Conservation (phyloP, 352 stramenopile genomes). For the Halophytophthora polymorphica region DNA sequence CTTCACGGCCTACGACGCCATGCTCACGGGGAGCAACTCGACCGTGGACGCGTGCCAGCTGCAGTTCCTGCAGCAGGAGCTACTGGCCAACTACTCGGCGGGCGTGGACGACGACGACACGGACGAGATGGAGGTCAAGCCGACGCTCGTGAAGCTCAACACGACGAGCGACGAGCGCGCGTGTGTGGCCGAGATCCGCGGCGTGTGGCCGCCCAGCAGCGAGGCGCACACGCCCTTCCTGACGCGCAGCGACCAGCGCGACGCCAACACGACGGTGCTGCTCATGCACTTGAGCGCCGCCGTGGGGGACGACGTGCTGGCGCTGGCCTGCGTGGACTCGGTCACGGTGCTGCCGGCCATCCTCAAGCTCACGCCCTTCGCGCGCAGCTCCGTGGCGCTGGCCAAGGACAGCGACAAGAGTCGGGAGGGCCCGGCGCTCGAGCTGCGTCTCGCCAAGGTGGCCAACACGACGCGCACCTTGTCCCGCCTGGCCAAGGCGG, state of each 20-base stretch:
- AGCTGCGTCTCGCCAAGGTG: constrained; percentile 45
- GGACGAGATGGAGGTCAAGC: constrained; percentile 33
- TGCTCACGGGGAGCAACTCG: constrained; percentile 47
- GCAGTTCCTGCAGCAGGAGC: constrained; percentile 59
- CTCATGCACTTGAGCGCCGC: constrained; percentile 49
- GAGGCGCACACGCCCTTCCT: constrained; percentile 69
- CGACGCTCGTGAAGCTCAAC: constrained; percentile 58
- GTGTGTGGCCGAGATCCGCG: constrained; percentile 42
- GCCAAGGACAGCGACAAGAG: constrained; percentile 17
- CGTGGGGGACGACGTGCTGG: constrained; percentile 39
- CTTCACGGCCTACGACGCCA: constrained; percentile 56
- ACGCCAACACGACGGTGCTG: constrained; percentile 46
- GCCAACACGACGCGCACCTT: constrained; percentile 23
- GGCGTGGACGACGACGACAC: constrained; percentile 14
- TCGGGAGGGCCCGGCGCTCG: constrained; percentile 34
- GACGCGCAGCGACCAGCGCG: constrained; percentile 47
- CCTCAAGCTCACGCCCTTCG: constrained; percentile 75
- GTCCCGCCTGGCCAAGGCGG: constrained; percentile 21
- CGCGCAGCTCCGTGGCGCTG: constrained; percentile 45
- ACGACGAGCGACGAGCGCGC: constrained; percentile 27
- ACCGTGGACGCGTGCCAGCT: constrained; percentile 62
- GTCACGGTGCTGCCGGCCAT: constrained; percentile 56
- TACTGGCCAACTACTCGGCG: constrained; percentile 39
- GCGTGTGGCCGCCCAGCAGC: constrained; percentile 37
- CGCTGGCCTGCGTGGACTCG: constrained; percentile 44